Conservation (phyloP, 192 early-diverging fungal species). For the Phlyctochytrium planicorne region DNA sequence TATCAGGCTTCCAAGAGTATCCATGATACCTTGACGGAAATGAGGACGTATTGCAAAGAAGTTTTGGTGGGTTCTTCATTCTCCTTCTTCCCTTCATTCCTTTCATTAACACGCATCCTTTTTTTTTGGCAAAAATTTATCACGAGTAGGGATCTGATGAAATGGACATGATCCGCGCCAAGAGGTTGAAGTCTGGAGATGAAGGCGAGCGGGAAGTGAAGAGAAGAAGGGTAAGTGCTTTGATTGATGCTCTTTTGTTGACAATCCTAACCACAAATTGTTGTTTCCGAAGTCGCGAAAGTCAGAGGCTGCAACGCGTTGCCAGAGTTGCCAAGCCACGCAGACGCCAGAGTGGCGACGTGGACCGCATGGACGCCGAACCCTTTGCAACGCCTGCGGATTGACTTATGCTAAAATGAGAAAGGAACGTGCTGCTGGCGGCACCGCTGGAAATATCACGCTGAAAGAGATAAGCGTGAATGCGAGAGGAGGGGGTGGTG, state of each 20-base stretch:
- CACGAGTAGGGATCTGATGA: background rate
- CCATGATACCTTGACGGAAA: background rate
- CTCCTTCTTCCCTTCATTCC: background rate
- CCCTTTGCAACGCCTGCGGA: constrained; percentile 92
- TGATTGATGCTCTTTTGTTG: background rate
- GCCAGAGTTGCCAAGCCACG: constrained; percentile 67
- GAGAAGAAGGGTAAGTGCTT: background rate
- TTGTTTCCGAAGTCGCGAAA: background rate
- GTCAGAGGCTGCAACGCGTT: background rate
- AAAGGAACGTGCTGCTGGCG: background rate
- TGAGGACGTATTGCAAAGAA: background rate
- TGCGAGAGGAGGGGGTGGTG: too few relatives aligned
- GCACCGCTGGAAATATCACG: too few relatives aligned
- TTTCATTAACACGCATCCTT: background rate
- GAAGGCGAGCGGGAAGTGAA: background rate
- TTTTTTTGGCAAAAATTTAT: too few relatives aligned
- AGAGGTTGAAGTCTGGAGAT: background rate
- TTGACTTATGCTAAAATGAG: constrained; percentile 15
- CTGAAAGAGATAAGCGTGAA: too few relatives aligned
- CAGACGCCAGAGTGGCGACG: constrained; percentile 93
- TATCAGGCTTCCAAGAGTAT: background rate
- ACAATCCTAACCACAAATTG: background rate
- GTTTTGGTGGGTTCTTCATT: background rate
- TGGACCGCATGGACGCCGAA: constrained; percentile 82
- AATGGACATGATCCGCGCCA: background rate